phyloP scores from a whole-genome alignment of 768 basidiomycete genomes.

The Daedalea quercina region DNA sequence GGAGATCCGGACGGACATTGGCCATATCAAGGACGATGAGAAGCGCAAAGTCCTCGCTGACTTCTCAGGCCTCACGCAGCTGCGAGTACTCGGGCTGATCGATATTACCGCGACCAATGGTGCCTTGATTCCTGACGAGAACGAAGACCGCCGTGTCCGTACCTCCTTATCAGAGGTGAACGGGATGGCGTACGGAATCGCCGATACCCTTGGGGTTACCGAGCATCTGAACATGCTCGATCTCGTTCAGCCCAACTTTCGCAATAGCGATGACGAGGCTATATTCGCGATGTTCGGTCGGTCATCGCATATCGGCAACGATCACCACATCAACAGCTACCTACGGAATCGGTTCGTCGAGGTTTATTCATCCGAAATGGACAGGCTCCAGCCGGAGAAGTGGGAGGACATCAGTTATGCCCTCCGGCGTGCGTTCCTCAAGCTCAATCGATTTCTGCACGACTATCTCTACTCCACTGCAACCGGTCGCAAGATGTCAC shows the following conservation, averaged over 20 bases:
- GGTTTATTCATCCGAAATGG: constrained; percentile 56
- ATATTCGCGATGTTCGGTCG: constrained; percentile 97
- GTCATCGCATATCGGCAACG: constrained; percentile 47
- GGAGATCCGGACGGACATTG: constrained; percentile 78
- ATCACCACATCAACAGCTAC: constrained; percentile 73
- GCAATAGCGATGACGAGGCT: constrained; percentile 68
- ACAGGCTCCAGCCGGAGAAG: constrained; percentile 30
- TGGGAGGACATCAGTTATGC: constrained; percentile 65
- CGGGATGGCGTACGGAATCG: constrained; percentile 93
- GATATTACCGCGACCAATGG: constrained; percentile 69
- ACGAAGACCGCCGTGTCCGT: constrained; percentile 83
- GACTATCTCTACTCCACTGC: constrained; percentile 49
- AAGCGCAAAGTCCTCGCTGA: constrained; percentile 37
- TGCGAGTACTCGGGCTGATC: constrained; percentile 94
- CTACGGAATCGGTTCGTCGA: constrained; percentile 74
- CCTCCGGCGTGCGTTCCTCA: constrained; percentile 80
- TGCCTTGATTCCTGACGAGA: constrained; percentile 73
- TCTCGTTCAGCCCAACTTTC: constrained; percentile 83
- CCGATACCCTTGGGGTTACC: constrained; percentile 79
- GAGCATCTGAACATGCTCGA: constrained; percentile 88
- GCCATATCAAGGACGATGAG: constrained; percentile 19
- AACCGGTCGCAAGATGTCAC: constrained; percentile 63
- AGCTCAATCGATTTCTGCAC: constrained; percentile 77
- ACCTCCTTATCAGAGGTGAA: constrained; percentile 86
- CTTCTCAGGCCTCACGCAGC: constrained; percentile 78